Base-by-base conservation (phyloP, 345 rosid genomes). In the Hibiscus tridactylites region DNA sequence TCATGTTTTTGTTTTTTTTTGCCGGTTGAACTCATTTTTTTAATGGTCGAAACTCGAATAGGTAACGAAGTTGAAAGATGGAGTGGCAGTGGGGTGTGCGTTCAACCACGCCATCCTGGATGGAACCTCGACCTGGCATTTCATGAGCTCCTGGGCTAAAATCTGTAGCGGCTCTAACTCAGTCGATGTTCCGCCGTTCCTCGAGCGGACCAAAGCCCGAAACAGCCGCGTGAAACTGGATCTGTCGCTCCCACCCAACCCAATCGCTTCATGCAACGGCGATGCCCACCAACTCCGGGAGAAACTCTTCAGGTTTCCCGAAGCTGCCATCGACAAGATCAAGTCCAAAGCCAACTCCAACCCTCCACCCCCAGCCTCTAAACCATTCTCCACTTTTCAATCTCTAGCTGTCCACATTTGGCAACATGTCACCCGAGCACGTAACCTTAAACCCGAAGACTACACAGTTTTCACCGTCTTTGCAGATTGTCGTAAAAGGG, bases 91-190 rank as follows among this genome's bases (percentile, higher is more conserved):
- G 65, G 99, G 99, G 19, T 81, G 86, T 73, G 97, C 99, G 64
- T 92, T 95, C 74, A 95, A 95, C 72, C 99, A 92, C 78, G 97
- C 97, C 3, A 78, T 92, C 74, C 72, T 95, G 1, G 99, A 95
- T 59, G 99, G 97, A 0, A 87, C 86, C 24, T 81, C 97, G 67
- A 94, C 99, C 57, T 94, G 99, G 99, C 97, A 94, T 59, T 94
- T 94, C 83, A 83, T 94, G 97, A 87, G 86, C 73, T 80, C 97
- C 3, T 95, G 99, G 99, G 93, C 99, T 17, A 78, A 87, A 74
- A 57, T 80, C 46, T 88, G 97, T 73, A 69, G 70, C 6, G 93
- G 97, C 17, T 37, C 83, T 35, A 61, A 79, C 2, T 66, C 86
- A 3, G 65, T 79, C 62, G 70, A 92, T 0, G 70, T 81, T 60